phyloP scores from a whole-genome alignment of 306 rosid genomes.

The Dalbergia cultrata region DNA sequence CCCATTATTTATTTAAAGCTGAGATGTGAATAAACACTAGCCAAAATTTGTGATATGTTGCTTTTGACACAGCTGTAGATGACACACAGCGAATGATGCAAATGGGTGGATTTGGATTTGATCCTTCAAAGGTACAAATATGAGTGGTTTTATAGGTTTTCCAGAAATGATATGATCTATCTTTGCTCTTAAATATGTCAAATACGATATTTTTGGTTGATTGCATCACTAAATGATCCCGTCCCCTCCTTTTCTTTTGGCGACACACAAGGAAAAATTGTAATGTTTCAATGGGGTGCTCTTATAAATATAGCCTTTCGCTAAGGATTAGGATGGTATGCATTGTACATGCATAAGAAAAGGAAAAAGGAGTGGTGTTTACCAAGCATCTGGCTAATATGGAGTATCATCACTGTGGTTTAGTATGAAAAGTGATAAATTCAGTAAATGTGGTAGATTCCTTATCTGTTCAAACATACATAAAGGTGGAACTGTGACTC shows the following conservation, averaged over 20 bases:
- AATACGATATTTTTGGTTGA: neutral
- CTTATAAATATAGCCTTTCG: neutral
- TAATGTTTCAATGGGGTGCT: neutral
- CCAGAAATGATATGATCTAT: constrained; percentile 32
- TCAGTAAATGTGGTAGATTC: neutral
- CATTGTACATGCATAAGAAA: constrained; percentile 31
- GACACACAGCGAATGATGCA: constrained; percentile 99
- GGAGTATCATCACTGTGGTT: neutral
- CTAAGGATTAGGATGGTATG: neutral
- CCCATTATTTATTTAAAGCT: neutral
- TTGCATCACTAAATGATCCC: neutral
- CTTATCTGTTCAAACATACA: neutral
- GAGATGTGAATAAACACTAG: constrained; percentile 30
- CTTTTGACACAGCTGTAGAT: constrained; percentile 83
- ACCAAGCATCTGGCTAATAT: constrained; percentile 24
- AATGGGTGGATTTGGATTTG: constrained; percentile 97
- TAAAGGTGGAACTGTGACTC: neutral
- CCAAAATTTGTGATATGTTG: constrained; percentile 37
- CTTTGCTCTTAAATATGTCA: constrained; percentile 11
- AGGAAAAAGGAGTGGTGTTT: neutral
- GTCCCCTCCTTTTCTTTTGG: neutral
- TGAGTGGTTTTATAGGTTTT: constrained; percentile 33
- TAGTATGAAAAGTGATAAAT: constrained; percentile 15
- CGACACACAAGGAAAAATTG: neutral
- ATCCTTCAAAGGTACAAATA: constrained; percentile 88